A percentile compares a stretch with the other conserved stretches of the same genome.
These are phyloP conservation scores for Cyclostephanos tholiformis DNA, from an alignment of 108 stramenopile species.

Conservation along the genomic window DNA sequence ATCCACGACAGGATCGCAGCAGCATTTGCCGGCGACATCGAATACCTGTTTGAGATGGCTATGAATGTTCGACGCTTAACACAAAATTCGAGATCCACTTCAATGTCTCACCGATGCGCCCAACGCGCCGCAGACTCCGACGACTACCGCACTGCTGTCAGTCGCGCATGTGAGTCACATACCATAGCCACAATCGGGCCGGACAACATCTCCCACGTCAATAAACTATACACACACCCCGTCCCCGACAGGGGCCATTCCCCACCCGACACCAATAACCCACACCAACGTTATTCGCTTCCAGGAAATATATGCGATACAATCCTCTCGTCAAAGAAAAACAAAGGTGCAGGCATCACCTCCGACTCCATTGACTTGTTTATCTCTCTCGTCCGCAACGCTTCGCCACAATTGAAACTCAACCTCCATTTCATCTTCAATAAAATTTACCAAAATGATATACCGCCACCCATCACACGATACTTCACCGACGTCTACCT, in stretches of 20 bases:
- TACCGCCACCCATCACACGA: background rate
- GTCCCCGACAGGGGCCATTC: background rate
- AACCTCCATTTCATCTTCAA: slow-evolving; percentile 8
- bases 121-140: slow-evolving; percentile 34
- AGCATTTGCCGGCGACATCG: background rate
- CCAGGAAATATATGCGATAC: slow-evolving; percentile 22
- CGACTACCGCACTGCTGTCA: slow-evolving; percentile 25
- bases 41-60: background rate
- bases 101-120: background rate
- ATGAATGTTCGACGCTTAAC: background rate
- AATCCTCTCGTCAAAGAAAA: background rate
- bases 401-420: background rate
- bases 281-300: slow-evolving; percentile 6
- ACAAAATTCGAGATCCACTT: background rate
- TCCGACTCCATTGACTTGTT: slow-evolving; percentile 15
- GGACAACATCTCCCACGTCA: background rate
- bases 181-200: slow-evolving; percentile 18
- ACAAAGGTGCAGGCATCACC: slow-evolving; percentile 13
- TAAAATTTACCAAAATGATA: background rate
- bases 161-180: background rate
- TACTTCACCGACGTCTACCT: slow-evolving; percentile 32
- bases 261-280: background rate
- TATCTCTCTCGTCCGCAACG: slow-evolving; percentile 5
- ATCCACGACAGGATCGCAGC: background rate
- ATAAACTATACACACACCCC: background rate